A percentile compares a stretch with the other conserved stretches of the same genome.
Evolutionary conservation across 148 eudicot species (phyloP).

Genomic region (Chenopodium berlandieri): DNA sequence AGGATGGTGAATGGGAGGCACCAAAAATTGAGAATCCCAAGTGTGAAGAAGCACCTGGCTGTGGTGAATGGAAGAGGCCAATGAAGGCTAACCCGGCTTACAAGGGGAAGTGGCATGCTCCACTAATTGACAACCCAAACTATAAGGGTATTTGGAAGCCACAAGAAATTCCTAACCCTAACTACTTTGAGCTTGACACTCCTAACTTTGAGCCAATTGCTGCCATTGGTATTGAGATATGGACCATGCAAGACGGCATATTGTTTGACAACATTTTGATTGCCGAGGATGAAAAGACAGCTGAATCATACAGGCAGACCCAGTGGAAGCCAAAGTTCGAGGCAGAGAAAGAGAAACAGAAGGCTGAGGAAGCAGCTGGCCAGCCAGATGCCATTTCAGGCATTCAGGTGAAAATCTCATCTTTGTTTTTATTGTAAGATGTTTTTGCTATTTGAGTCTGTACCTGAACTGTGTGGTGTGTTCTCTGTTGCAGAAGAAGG

Average conservation of each 20-base stretch:
- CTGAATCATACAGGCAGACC: conserved; percentile 56
- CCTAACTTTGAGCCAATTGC: conserved; percentile 91
- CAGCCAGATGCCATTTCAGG: conserved; percentile 55
- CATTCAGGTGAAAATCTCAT: conserved; percentile 53
- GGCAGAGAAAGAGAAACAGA: conserved; percentile 83
- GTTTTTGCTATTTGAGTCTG: not conserved
- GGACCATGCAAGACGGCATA: conserved; percentile 97
- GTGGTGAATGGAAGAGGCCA: conserved; percentile 95
- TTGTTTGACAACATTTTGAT: conserved; percentile 87
- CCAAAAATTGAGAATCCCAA: conserved; percentile 89
- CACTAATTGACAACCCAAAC: conserved; percentile 77
- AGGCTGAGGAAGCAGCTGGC: conserved; percentile 71
- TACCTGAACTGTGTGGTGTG: conserved; percentile 6
- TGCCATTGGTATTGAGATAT: conserved; percentile 94
- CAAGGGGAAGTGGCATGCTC: conserved; percentile 92
- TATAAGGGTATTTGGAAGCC: conserved; percentile 99
- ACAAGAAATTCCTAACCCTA: conserved; percentile 71
- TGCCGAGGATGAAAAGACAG: conserved; percentile 68
- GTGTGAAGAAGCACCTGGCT: conserved; percentile 85
- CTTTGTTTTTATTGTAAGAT: not conserved
- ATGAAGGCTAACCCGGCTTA: conserved; percentile 80
- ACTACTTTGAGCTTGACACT: conserved; percentile 73
- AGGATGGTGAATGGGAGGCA: conserved; percentile 98
- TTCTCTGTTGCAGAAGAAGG: conserved; percentile 59
- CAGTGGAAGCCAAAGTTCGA: conserved; percentile 83